These are phyloP conservation scores for Sarocladium brachiariae DNA, from an alignment of 2,329 filamentous ascomycete genomes.

Conservation along the genomic window DNA sequence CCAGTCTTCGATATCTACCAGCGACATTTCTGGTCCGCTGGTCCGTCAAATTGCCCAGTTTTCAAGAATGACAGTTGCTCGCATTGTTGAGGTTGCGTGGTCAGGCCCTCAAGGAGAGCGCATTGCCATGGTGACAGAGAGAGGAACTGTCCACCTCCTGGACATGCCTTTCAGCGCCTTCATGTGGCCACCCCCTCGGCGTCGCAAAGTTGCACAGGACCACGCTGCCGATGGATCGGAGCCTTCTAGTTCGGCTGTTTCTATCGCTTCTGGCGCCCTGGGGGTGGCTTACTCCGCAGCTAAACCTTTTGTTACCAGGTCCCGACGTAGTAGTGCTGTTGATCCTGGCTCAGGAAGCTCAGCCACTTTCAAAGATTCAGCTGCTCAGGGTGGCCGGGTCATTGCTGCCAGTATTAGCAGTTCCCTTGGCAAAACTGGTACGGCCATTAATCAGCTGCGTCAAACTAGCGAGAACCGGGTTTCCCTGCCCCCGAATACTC, in stretches of 20 bases:
- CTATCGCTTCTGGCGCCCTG: slow-evolving; percentile 63
- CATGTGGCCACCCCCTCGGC: slow-evolving; percentile 73
- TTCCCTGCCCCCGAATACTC: slow-evolving; percentile 53
- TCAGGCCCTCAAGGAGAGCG: slow-evolving; percentile 73
- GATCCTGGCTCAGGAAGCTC: slow-evolving; percentile 30
- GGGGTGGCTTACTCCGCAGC: slow-evolving; percentile 65
- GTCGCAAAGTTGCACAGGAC: slow-evolving; percentile 38
- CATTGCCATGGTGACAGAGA: slow-evolving; percentile 83
- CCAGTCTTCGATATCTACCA: slow-evolving; percentile 41
- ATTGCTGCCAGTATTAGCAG: slow-evolving; percentile 68
- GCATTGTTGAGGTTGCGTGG: slow-evolving; percentile 88
- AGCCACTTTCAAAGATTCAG: slow-evolving; percentile 47
- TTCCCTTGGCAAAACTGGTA: slow-evolving; percentile 67
- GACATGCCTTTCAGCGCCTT: slow-evolving; percentile 78
- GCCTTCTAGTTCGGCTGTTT: slow-evolving; percentile 48
- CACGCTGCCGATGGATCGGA: slow-evolving; percentile 41
- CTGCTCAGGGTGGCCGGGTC: slow-evolving; percentile 63
- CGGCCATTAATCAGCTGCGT: slow-evolving; percentile 61
- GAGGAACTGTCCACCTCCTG: slow-evolving; percentile 90
- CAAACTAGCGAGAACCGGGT: slow-evolving; percentile 72
- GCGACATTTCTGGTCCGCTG: slow-evolving; percentile 41
- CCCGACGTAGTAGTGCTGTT: slow-evolving; percentile 31
- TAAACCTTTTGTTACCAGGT: slow-evolving; percentile 49
- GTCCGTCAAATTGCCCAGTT: slow-evolving; percentile 86
- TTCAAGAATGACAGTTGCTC: slow-evolving; percentile 83